These are phyloP conservation scores for Blastomyces gilchristii DNA, from an alignment of 2,329 filamentous ascomycete genomes.

Conservation along the genomic window DNA sequence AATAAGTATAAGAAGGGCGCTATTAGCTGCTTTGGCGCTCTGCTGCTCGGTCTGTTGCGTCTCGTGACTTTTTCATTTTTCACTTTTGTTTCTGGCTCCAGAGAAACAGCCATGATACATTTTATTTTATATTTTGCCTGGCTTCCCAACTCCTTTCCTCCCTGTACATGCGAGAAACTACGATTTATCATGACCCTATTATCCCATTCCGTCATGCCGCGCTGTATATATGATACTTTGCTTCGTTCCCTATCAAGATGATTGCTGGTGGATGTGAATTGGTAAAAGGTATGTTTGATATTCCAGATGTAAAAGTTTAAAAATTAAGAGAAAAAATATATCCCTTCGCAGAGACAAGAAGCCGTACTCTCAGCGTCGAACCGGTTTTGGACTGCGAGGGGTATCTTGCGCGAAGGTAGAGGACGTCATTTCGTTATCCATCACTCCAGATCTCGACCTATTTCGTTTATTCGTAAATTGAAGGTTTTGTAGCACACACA, in stretches of 20 bases:
- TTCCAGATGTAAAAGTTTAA: not conserved
- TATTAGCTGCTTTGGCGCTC: not conserved
- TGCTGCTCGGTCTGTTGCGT: not conserved
- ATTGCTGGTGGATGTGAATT: not conserved
- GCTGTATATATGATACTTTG: not conserved
- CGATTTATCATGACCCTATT: not conserved
- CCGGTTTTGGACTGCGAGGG: not conserved
- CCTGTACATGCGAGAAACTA: not conserved
- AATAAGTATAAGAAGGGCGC: not conserved
- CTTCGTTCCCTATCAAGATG: not conserved
- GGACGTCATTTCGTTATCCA: not conserved
- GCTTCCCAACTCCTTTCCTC: not conserved
- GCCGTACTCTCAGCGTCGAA: not conserved
- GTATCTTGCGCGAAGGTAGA: not conserved
- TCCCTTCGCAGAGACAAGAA: not conserved
- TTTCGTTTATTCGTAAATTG: slow-evolving; percentile 1
- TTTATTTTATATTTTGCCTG: not conserved
- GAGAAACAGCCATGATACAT: not conserved
- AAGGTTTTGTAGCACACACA: not conserved
- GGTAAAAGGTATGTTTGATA: not conserved
- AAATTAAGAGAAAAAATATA: not conserved
- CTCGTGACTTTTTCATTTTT: not conserved
- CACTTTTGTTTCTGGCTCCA: too few species aligned
- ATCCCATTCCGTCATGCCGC: not conserved
- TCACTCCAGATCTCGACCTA: not conserved